Evolutionary conservation across 164 flowering plant species (phyloP).

Genomic region (Magnolia kwangsiensis): DNA sequence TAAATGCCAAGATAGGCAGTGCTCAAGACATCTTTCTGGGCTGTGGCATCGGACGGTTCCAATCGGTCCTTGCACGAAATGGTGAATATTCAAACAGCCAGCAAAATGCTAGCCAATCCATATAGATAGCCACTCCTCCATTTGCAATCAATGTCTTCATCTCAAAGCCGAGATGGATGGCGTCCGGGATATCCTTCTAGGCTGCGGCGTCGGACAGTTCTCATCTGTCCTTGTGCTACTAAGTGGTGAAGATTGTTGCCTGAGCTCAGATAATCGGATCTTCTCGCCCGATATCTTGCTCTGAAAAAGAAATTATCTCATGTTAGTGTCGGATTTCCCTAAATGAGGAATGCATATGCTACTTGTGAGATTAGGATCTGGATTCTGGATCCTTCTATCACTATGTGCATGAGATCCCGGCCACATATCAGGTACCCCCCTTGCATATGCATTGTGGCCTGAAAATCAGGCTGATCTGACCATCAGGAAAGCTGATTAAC

Average conservation of each 20-base stretch:
- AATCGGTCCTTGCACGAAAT: conserved; percentile 35
- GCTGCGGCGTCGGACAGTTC: conserved; percentile 25
- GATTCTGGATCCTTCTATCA: not conserved
- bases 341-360: no score
- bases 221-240: conserved; percentile 37
- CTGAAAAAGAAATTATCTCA: conserved; percentile 31
- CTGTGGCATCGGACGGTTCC: conserved; percentile 24
- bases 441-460: not conserved
- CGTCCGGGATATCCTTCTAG: conserved; percentile 19
- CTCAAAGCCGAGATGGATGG: conserved; percentile 7
- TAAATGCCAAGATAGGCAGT: conserved; percentile 6
- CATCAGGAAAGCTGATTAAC: not conserved
- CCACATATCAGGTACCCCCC: not conserved
- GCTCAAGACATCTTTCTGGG: conserved; percentile 22
- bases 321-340: not conserved
- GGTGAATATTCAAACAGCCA: no score
- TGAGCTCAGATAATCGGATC: conserved; percentile 49
- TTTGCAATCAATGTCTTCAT: not conserved
- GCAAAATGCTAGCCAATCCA: no score
- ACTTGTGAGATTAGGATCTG: no score
- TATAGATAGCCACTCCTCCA: no score
- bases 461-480: not conserved
- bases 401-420: not conserved
- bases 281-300: conserved; percentile 49
- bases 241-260: conserved; percentile 47